phyloP scores from a whole-genome alignment of 257 asterid genomes.

The Jasminum sambac region DNA sequence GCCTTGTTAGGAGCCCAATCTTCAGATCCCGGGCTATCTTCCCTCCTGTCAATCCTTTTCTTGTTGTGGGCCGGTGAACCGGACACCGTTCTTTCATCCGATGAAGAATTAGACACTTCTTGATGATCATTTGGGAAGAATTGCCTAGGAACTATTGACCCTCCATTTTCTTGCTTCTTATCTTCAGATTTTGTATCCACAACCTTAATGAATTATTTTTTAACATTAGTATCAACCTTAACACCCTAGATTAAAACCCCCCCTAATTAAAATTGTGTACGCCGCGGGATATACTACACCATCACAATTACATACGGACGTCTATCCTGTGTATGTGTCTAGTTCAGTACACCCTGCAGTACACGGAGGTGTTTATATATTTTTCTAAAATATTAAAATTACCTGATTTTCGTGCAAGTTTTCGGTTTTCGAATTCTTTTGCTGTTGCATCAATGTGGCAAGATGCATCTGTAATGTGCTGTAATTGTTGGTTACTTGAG shows the following conservation, averaged over 20 bases:
- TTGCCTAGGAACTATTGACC: slow-evolving; percentile 46
- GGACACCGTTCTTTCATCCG: slow-evolving; percentile 82
- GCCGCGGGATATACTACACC: too few relatives aligned
- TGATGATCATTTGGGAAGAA: slow-evolving; percentile 43
- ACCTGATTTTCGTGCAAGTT: slow-evolving; percentile 40
- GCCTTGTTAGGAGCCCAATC: slow-evolving; percentile 65
- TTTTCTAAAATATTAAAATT: background rate
- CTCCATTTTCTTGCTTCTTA: slow-evolving; percentile 30
- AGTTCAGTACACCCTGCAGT: too few relatives aligned
- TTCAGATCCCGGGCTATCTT: slow-evolving; percentile 80
- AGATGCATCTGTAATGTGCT: slow-evolving; percentile 64
- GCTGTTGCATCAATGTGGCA: slow-evolving; percentile 44
- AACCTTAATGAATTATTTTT: slow-evolving; percentile 19
- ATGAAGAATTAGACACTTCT: slow-evolving; percentile 52
- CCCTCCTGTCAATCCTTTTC: slow-evolving; percentile 61
- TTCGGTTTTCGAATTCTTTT: slow-evolving; percentile 27
- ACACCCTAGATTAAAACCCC: too few relatives aligned
- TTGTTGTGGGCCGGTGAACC: slow-evolving; percentile 47
- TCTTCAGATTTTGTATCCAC: slow-evolving; percentile 36
- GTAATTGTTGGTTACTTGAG: slow-evolving; percentile 62
- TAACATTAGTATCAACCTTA: background rate
- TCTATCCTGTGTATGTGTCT: too few relatives aligned
- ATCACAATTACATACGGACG: too few relatives aligned
- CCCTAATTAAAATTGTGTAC: too few relatives aligned
- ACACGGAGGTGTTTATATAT: too few relatives aligned